Conservation (phyloP, 2,329 filamentous ascomycete genomes). For the Fusarium sublunatum region DNA sequence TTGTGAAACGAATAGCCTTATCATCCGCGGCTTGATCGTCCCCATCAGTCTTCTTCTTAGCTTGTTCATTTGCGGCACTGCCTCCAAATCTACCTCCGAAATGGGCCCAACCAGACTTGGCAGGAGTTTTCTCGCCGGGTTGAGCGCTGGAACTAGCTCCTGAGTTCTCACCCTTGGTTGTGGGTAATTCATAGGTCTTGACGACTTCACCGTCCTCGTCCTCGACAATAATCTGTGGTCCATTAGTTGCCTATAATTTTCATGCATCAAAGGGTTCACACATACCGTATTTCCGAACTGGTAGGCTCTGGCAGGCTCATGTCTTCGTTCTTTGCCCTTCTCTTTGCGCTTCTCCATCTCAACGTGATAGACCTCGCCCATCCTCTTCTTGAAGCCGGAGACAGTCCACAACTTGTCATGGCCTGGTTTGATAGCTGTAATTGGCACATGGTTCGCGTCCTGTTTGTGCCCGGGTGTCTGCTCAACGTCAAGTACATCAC, state of each 20-base stretch:
- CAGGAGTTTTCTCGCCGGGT: slow-evolving; percentile 52
- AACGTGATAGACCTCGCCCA: slow-evolving; percentile 66
- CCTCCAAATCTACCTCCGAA: slow-evolving; percentile 49
- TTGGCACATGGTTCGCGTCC: slow-evolving; percentile 34
- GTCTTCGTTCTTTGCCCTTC: slow-evolving; percentile 70
- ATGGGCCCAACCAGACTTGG: slow-evolving; percentile 63
- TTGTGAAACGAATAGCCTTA: slow-evolving; percentile 78
- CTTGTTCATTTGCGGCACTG: slow-evolving; percentile 52
- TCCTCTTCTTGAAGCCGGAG: slow-evolving; percentile 59
- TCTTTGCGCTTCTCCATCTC: slow-evolving; percentile 72
- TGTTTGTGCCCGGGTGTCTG: slow-evolving; percentile 28
- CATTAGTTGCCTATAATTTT: slow-evolving; percentile 44
- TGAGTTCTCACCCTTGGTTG: slow-evolving; percentile 54
- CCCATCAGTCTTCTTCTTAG: slow-evolving; percentile 54
- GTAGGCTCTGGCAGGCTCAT: slow-evolving; percentile 83
- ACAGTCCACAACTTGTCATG: slow-evolving; percentile 50
- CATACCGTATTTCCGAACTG: slow-evolving; percentile 83
- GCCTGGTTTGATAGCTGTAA: slow-evolving; percentile 35
- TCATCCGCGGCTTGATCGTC: slow-evolving; percentile 71
- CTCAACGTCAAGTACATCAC: slow-evolving; percentile 81
- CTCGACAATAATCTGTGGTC: slow-evolving; percentile 80
- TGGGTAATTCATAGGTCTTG: slow-evolving; percentile 82
- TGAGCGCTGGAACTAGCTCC: slow-evolving; percentile 56
- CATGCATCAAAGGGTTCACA: slow-evolving; percentile 2
- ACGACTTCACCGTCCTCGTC: slow-evolving; percentile 88